Conservation (phyloP, 768 basidiomycete species). For the Mycena haematopus region DNA sequence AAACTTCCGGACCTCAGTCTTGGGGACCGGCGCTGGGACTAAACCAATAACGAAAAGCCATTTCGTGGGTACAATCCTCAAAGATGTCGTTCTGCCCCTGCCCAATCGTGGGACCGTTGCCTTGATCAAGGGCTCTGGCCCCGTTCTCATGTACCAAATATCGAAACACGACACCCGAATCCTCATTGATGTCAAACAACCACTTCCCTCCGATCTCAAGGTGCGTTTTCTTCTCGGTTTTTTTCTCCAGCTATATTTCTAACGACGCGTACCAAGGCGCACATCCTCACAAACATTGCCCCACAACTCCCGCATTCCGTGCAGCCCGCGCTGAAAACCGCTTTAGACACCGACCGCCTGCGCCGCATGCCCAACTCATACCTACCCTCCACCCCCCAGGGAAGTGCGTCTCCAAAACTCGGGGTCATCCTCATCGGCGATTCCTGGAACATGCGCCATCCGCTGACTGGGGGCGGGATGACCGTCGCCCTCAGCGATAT, state of each 20-base stretch:
- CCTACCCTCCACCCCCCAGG: constrained; percentile 81
- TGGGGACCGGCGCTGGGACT: constrained; percentile 50
- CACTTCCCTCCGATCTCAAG: constrained; percentile 84
- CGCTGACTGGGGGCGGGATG: constrained; percentile 98
- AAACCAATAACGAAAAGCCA: constrained; percentile 71
- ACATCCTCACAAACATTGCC: constrained; percentile 75
- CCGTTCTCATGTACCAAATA: constrained; percentile 94
- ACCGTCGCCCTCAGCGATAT: constrained; percentile 92
- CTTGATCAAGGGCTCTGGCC: constrained; percentile 81
- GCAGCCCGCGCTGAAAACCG: constrained; percentile 65
- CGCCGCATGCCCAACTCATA: constrained; percentile 96
- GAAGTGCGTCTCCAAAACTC: constrained; percentile 54
- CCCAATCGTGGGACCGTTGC: constrained; percentile 84
- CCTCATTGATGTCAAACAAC: constrained; percentile 87
- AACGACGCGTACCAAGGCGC: constrained; percentile 48
- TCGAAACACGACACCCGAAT: constrained; percentile 89
- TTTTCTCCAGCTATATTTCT: neutral
- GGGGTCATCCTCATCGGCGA: constrained; percentile 91
- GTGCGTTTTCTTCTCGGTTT: constrained; percentile 42
- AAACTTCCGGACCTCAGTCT: constrained; percentile 81
- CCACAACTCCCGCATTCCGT: constrained; percentile 83
- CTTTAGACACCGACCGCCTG: constrained; percentile 81
- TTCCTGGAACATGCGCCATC: constrained; percentile 99
- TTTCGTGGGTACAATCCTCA: constrained; percentile 86
- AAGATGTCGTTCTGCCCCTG: constrained; percentile 77